Evolutionary conservation across 2,329 filamentous ascomycete species (phyloP).

Genomic region (Cadophora sp.): DNA sequence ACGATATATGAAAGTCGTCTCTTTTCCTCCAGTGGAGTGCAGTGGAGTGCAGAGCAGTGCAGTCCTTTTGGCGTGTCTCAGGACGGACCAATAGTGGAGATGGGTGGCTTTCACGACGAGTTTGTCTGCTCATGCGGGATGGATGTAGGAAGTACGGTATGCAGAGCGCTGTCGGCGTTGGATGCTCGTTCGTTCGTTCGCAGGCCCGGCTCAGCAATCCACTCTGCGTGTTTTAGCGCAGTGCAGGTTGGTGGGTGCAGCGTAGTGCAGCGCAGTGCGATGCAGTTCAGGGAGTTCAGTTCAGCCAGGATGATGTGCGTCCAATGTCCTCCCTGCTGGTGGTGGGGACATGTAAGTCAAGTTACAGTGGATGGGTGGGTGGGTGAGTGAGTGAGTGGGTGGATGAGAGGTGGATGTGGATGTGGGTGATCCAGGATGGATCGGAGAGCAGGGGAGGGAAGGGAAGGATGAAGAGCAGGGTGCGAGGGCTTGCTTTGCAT

Average conservation of each 20-base stretch:
- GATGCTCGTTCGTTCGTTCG: slow-evolving; percentile 17
- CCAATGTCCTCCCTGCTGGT: slow-evolving; percentile 5
- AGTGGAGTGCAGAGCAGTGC: too few relatives aligned
- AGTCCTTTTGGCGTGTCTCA: slow-evolving; percentile 15
- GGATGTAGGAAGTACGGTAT: slow-evolving; percentile 18
- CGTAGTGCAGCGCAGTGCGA: not conserved
- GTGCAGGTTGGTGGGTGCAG: not conserved
- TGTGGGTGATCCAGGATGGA: too few relatives aligned
- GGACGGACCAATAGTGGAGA: slow-evolving; percentile 35
- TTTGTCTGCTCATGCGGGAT: slow-evolving; percentile 29
- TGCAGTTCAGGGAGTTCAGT: not conserved
- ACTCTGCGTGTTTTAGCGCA: not conserved
- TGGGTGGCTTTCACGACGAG: slow-evolving; percentile 30
- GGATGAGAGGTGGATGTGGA: too few relatives aligned
- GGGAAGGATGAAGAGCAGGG: not conserved
- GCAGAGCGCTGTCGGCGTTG: slow-evolving; percentile 27
- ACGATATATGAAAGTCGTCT: slow-evolving; percentile 15
- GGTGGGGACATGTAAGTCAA: not conserved
- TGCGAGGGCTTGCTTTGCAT: not conserved
- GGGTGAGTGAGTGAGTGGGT: too few relatives aligned
- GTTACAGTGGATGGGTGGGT: too few relatives aligned
- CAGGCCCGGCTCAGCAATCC: not conserved
- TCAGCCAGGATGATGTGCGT: slow-evolving; percentile 21
- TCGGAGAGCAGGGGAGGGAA: not conserved
- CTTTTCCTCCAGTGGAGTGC: not conserved